Evolutionary conservation across 2,329 filamentous ascomycete genomes (phyloP).

Genomic region (Diplodia seriata): DNA sequence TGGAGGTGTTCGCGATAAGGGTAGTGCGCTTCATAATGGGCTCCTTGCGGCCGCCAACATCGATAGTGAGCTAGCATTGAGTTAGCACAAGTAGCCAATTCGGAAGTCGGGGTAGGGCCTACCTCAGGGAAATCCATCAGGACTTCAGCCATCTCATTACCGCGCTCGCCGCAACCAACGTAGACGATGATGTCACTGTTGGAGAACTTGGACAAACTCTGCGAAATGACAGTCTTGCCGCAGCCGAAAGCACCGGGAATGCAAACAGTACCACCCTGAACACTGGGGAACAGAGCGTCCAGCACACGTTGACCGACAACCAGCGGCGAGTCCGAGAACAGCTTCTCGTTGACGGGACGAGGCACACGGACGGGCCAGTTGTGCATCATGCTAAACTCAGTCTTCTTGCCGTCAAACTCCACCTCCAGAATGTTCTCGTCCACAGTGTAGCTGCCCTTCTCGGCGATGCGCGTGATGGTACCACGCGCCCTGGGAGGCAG

Average conservation of each 20-base stretch:
- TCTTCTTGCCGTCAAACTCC: slow-evolving; percentile 96
- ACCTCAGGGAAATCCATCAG: slow-evolving; percentile 98
- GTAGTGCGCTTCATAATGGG: slow-evolving; percentile 99
- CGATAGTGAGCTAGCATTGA: slow-evolving; percentile 75
- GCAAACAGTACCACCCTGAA: slow-evolving; percentile 96
- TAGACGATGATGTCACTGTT: slow-evolving; percentile 99
- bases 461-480: slow-evolving; percentile 87
- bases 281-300: slow-evolving; percentile 93
- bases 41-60: slow-evolving; percentile 91
- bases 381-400: slow-evolving; percentile 97
- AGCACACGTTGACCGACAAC: slow-evolving; percentile 96
- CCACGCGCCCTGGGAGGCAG: slow-evolving; percentile 88
- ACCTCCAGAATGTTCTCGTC: slow-evolving; percentile 93
- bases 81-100: slow-evolving; percentile 35
- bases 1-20: slow-evolving; percentile 98
- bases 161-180: slow-evolving; percentile 88
- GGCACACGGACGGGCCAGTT: slow-evolving; percentile 97
- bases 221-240: slow-evolving; percentile 98
- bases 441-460: slow-evolving; percentile 92
- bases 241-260: slow-evolving; percentile 99
- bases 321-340: slow-evolving; percentile 87
- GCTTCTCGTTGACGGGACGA: slow-evolving; percentile 88
- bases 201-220: slow-evolving; percentile 99
- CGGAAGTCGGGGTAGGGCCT: slow-evolving; percentile 34
- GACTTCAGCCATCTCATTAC: slow-evolving; percentile 99